Evolutionary conservation across 1,284 basidiomycete species (phyloP), one percentile per base, ranked within the genome.

Genomic region (Fomitopsis betulina): DNA sequence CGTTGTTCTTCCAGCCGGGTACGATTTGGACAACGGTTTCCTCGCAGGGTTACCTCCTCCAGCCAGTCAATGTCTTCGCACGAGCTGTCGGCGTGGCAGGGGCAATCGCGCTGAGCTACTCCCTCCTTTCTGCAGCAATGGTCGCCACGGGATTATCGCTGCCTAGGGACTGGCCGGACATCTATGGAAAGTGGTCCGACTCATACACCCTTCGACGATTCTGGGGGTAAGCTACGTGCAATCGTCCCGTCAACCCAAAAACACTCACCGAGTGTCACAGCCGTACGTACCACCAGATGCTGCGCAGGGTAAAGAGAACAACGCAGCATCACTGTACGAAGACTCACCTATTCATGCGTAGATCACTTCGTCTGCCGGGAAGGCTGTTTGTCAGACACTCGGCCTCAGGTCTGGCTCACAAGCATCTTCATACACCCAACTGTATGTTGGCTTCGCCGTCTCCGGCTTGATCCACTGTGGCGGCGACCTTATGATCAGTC

Each of bases 131-230:
- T n/a, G 53, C 62, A 1, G 19, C 66, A 9, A 54, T 53, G 30
- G 72, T 75, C 10, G 68, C 59, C 6, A 39, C 67, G 0, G 64
- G 66, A 1, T 27, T 68, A 0, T 63, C 63, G 17, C 56, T 66
- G 23, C 70, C 74, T 0, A 58, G 58, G 17, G 66, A 70, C 37
- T 76, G 74, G 72, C 74, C 74, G 1, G 67, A 68, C 27, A 21
- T 68, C 2, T 75, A 69, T 58, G 73, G 76, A 12, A 49, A 27
- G 17, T 72, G 68, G 70, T 60, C 60, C 3, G 72, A 74, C 35
- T 68, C 72, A 1, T 75, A 73, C 58, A 74, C 73, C 7, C 58
- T 76, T 4, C 66, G 73, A 25, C 66, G 66, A 9, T 66, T 74
- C 47, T 76, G 75, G 75, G 71, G 73, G 75, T 75, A 45, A 49